phyloP scores from a whole-genome alignment of 1,284 basidiomycete genomes.

The Ustilago cynodontis region DNA sequence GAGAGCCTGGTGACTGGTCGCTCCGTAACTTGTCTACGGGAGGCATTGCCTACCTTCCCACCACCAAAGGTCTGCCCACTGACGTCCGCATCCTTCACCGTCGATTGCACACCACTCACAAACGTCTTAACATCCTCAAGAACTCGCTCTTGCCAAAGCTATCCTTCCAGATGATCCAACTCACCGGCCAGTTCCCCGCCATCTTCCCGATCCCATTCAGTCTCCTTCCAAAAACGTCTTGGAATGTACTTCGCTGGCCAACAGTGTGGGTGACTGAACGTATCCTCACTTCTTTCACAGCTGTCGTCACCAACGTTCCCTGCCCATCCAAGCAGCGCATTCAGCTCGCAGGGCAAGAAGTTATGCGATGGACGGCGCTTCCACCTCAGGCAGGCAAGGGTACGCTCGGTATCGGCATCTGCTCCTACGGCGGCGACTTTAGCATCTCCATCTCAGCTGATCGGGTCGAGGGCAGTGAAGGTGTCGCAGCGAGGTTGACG shows the following conservation, averaged over 20 bases:
- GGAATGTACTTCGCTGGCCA: constrained; percentile 28
- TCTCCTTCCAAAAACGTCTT: constrained; percentile 21
- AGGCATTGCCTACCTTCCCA: constrained; percentile 61
- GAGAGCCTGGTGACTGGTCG: constrained; percentile 60
- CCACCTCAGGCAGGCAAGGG: constrained; percentile 65
- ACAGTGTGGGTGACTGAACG: constrained; percentile 27
- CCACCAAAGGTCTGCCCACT: constrained; percentile 31
- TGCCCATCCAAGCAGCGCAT: constrained; percentile 58
- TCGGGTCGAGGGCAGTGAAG: constrained; percentile 49
- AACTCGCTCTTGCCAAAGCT: constrained; percentile 56
- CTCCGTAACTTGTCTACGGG: constrained; percentile 67
- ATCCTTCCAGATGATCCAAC: constrained; percentile 52
- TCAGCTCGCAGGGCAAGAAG: constrained; percentile 49
- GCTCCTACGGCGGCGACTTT: constrained; percentile 60
- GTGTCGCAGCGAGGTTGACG: constrained; percentile 55
- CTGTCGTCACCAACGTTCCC: constrained; percentile 67
- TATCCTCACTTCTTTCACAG: constrained; percentile 50
- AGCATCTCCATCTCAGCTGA: constrained; percentile 64
- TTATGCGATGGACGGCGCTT: constrained; percentile 54
- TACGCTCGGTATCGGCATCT: constrained; percentile 66
- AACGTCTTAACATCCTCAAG: constrained; percentile 60
- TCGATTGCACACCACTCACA: constrained; percentile 57
- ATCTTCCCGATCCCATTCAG: constrained; percentile 44
- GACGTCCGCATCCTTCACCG: constrained; percentile 46
- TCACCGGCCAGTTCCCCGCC: constrained; percentile 56